Evolutionary conservation across 1,284 basidiomycete genomes (phyloP), one percentile per base, ranked within the genome.

Genomic region (Irpex sp.): DNA sequence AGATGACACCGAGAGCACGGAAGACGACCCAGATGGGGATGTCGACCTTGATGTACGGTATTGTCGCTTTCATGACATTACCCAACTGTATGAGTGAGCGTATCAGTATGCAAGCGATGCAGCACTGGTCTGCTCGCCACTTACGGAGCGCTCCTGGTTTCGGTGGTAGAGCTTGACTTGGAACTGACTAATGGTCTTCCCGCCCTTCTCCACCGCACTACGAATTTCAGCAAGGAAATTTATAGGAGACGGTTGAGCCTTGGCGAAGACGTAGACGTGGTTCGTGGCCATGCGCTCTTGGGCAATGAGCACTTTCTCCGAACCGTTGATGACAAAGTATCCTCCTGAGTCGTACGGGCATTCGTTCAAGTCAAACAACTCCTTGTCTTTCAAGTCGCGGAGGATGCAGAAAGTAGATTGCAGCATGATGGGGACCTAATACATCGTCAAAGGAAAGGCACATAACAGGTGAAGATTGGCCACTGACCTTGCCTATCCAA

Each of bases 251-350:
- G 97, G 97, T 63, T 98, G 93, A 0, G 94, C 94, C 77, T 99
- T 99, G 63, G 96, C 95, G 75, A 99, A 99, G 63, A 98, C 96
- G 76, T 99, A 99, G 70, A 99, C 97, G 72, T 98, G 96, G 78
- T 99, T 99, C 49, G 95, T 97, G 7, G 97, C 97, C 96, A 99
- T 99, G 60, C 97, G 89, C 77, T 99, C 97, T 75, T 99, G 97
- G 0, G 97, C 97, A 77, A 99, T 99, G 68, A 99, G 83, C 33
- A 99, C 97, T 77, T 99, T 99, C 77, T 99, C 97, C 1, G 97
- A 99, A 33, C 97, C 97, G 71, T 98, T 99, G 81, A 99, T 98
- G 76, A 99, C 94, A 76, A 99, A 99, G 78, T 99, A 99, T 65
- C 97, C 97, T 75, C 97, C 97, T 61, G 94, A 94, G 76, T 99